Evolutionary conservation across 129 eudicot species (phyloP), one percentile per base, ranked within the genome.

Genomic region (carrot (Daucus carota)): DNA sequence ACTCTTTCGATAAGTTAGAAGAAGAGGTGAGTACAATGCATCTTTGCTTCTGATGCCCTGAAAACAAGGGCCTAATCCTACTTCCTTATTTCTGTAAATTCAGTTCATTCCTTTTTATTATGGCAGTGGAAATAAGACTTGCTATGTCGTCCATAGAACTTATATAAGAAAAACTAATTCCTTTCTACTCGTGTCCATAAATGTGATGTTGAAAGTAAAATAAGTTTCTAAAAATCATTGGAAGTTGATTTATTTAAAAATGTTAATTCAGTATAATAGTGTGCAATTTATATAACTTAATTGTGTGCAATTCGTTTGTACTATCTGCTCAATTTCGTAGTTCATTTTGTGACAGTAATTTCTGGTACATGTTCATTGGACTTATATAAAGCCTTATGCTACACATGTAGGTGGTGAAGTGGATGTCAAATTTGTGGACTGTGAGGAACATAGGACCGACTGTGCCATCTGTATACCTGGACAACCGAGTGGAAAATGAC

Each of bases 361-460:
- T 63, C 40, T 29, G 22, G 40, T 63, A 20, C 48, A 70, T 57
- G 65, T 26, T 57, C 20, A 20, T 50, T 50, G 59, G 31, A 57
- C 65, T 57, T 9, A 57, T n/a, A 20, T 14, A 4, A 29, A 45
- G 20, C 26, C 33, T 60, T 22, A 22, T 69, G 9, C 42, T 54
- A 17, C 45, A 33, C 70, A 36, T 47, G 12, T 67, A 84, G 89
- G 84, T 83, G 44, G 60, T 84, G 44, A 70, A 79, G 32, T 86
- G 87, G 90, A 81, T 86, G 87, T 63, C 78, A 42, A 81, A 57
- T 15, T 31, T 78, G 15, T 86, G 87, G 87, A 70, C 73, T 10
- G 84, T 86, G 68, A 76, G 33, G 77, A 76, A 87, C n/a, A 83
- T 86, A 18, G 90, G 90, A 40, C 87, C 87, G 14, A 79, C 84